A percentile compares a stretch with the other conserved stretches of the same genome.
Evolutionary conservation across 257 asterid species (phyloP).

Genomic region (Oldenlandia corymbosa): DNA sequence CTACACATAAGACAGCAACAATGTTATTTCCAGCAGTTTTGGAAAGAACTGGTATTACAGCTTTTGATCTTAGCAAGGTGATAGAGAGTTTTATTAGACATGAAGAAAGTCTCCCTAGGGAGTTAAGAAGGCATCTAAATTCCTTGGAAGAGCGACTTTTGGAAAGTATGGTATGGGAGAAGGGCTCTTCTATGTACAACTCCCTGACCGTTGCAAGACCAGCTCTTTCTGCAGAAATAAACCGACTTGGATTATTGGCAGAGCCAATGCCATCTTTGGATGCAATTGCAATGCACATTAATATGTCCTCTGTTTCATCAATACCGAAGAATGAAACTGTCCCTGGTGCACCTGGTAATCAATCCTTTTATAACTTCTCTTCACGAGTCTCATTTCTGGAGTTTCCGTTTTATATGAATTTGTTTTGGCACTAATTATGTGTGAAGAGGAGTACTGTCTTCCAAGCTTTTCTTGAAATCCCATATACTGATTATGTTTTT

Average conservation of each 20-base stretch:
- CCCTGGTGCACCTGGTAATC: conserved; percentile 49
- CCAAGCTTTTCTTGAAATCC: neutral
- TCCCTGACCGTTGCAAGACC: conserved; percentile 85
- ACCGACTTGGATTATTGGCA: conserved; percentile 81
- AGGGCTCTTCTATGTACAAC: conserved; percentile 97
- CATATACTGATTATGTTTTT: conserved; percentile 11
- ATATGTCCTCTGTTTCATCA: conserved; percentile 44
- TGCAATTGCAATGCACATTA: conserved; percentile 79
- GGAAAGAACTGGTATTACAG: conserved; percentile 96
- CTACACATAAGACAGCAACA: conserved; percentile 95
- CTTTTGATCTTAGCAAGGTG: conserved; percentile 97
- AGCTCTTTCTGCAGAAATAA: conserved; percentile 73
- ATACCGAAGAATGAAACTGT: conserved; percentile 49
- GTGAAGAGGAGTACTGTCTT: conserved; percentile 1
- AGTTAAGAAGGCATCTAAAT: conserved; percentile 86
- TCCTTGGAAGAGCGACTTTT: conserved; percentile 90
- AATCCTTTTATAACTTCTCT: conserved; percentile 4
- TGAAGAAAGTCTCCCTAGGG: conserved; percentile 97
- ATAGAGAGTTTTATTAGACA: conserved; percentile 95
- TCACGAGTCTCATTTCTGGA: neutral
- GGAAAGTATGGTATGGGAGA: conserved; percentile 99
- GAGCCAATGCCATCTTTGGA: conserved; percentile 98
- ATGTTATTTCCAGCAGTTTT: conserved; percentile 93
- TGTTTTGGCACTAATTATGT: neutral
- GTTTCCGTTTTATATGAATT: neutral